Evolutionary conservation across 179 eudicot genomes (phyloP), one percentile per base, ranked within the genome.

Genomic region (Beta lomatogona): DNA sequence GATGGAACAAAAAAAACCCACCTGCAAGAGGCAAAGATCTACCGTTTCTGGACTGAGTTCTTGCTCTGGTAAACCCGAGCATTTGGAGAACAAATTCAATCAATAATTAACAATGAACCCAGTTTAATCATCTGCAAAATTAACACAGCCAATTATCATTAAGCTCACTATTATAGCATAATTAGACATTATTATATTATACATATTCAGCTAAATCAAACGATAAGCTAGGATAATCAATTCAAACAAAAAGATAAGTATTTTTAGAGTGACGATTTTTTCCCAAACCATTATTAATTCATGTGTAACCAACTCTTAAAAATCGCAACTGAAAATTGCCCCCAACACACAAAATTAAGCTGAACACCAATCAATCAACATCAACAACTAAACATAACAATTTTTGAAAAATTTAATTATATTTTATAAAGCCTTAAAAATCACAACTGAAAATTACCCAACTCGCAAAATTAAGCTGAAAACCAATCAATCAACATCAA

Each of bases 21-120:
- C 95, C 97, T 82, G 89, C 91, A 74, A 93, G 68, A 67, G 94
- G 88, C 87, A 88, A 73, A 71, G 97, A 82, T 89, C 93, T 88
- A 54, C 80, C 83, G 77, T 91, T 80, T 80, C 98, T 89, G 59
- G 92, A 77, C 79, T 90, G 99, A 83, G 79, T 86, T 86, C 95
- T 88, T 77, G 92, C 73, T 88, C 91, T 84, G 81, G 73, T 80
- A 71, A 85, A 75, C 80, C 82, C 87, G 69, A 89, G 85, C 97
- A 91, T 93, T 83, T 74, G 78, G 46, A 80, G 74, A 83, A 70
- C 74, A 18, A 41, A 28, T 36, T 79, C 75, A 69, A 71, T 79
- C 82, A 61, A 78, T 64, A 44, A 57, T 28, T 36, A 77, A 55
- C 46, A 75, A 78, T 80, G 76, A 83, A 85, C 61, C 74, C 13